phyloP scores from a whole-genome alignment of 108 stramenopile genomes.

The Phaeodactylum tricornutum region DNA sequence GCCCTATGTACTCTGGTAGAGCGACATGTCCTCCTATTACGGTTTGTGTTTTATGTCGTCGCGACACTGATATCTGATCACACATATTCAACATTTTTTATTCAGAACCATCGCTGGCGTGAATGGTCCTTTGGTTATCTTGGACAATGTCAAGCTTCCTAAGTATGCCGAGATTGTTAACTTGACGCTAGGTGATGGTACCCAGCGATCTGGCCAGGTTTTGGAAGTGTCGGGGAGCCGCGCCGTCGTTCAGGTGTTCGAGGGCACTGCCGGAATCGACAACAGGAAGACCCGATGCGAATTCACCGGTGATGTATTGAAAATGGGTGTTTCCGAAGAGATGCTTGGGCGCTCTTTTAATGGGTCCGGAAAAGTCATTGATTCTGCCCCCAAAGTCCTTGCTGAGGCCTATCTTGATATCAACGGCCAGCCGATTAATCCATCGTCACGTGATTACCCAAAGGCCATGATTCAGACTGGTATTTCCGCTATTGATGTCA shows the following conservation, averaged over 20 bases:
- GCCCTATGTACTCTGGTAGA: too few species aligned
- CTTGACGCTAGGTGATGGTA: conserved; percentile 91
- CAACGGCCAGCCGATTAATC: conserved; percentile 99
- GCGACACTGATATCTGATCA: too few species aligned
- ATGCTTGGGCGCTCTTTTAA: conserved; percentile 98
- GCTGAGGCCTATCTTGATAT: conserved; percentile 99
- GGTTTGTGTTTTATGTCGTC: too few species aligned
- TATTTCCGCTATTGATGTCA: conserved; percentile 99
- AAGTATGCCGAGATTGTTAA: conserved; percentile 99
- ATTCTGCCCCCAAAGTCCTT: conserved; percentile 95
- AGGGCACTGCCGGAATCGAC: conserved; percentile 99
- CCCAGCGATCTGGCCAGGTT: conserved; percentile 92
- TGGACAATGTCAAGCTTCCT: conserved; percentile 99
- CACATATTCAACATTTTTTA: too few species aligned
- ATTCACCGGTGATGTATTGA: conserved; percentile 97
- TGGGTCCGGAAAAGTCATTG: conserved; percentile 98
- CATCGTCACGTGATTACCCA: conserved; percentile 97
- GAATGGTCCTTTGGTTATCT: conserved; percentile 98
- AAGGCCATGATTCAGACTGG: conserved; percentile 99
- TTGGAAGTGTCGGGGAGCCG: conserved; percentile 94
- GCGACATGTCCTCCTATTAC: too few species aligned
- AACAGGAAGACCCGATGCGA: conserved; percentile 95
- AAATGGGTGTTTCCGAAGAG: conserved; percentile 99
- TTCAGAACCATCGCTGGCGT: conserved; percentile 95
- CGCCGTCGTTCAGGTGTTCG: conserved; percentile 99